phyloP scores from a whole-genome alignment of 2,329 filamentous ascomycete species.

The Talaromyces sp. region DNA sequence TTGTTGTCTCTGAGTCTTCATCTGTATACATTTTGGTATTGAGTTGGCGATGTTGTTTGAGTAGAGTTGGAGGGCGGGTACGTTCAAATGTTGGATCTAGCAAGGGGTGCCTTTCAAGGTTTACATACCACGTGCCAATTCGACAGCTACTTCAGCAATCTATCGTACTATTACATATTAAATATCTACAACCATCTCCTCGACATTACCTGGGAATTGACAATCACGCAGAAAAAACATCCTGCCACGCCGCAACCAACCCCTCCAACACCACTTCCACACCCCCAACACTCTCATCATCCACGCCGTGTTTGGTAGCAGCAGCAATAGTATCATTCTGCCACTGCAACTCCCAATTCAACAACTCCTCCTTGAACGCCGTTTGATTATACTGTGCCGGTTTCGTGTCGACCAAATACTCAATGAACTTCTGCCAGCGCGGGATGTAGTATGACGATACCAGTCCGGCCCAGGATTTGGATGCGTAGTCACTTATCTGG shows the following conservation, averaged over 20 bases:
- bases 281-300: constrained; percentile 31
- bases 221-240: neutral
- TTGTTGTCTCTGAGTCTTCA: neutral
- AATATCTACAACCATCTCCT: neutral
- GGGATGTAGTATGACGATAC: constrained; percentile 49
- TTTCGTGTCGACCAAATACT: constrained; percentile 34
- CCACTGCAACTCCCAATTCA: constrained; percentile 24
- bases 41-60: neutral
- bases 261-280: neutral
- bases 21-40: neutral
- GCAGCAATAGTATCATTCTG: constrained; percentile 21
- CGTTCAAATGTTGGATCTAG: neutral
- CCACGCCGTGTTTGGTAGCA: neutral
- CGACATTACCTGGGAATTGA: neutral
- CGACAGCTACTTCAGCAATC: neutral
- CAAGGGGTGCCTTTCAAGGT: neutral
- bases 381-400: constrained; percentile 25
- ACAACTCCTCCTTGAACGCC: constrained; percentile 21
- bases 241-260: neutral
- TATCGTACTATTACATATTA: constrained; percentile 1
- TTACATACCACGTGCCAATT: neutral
- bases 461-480: constrained; percentile 51
- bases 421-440: constrained; percentile 49
- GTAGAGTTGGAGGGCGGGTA: neutral
- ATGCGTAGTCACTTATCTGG: constrained; percentile 53